Evolutionary conservation across 2,329 filamentous ascomycete genomes (phyloP), one percentile per base, ranked within the genome.

Genomic region (Aspergillus felis): DNA sequence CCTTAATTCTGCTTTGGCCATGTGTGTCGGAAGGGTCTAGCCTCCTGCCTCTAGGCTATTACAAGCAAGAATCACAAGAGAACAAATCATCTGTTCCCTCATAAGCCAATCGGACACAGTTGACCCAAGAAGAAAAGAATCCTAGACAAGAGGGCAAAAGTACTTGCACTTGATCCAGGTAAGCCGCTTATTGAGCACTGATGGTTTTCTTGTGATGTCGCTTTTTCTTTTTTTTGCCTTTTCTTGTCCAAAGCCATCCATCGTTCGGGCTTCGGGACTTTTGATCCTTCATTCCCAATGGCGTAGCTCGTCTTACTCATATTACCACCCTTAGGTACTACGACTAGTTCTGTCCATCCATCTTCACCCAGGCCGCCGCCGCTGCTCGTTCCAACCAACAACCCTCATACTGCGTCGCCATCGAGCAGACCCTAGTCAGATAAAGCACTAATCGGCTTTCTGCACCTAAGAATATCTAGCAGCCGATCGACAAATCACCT

Each of bases 21-120:
- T 69, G 68, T 69, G 67, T 62, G 64, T 65, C 59, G 62, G 64
- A 67, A 70, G 65, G 67, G 68, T 70, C 67, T 71, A 67, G 64
- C 66, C 68, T 64, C 61, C 64, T 64, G 59, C 58, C 60, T 61
- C 52, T 59, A 59, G 61, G 60, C 54, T 27, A 22, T 29, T 22
- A 27, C 54, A 29, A 29, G 50, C 38, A 28, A 46, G 28, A 38
- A 46, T 22, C 17, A 53, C 12, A 20, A 22, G 28, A 20, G 28
- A 27, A 32, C 14, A 46, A 17, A 7, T 17, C 14, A 17, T 17
- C 14, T 38, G 32, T 17, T 38, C 32, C 5, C 5, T 3, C 32
- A 38, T 38, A 38, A 32, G 22, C 25, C 32, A 52, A 38, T 17
- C 20, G 4, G 20, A 5, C 22, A 52, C 17, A n/a, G 12, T 17